A percentile compares a stretch with the other conserved stretches of the same genome.
Conservation (phyloP, 768 basidiomycete genomes). For the Sarcodon sp. region DNA sequence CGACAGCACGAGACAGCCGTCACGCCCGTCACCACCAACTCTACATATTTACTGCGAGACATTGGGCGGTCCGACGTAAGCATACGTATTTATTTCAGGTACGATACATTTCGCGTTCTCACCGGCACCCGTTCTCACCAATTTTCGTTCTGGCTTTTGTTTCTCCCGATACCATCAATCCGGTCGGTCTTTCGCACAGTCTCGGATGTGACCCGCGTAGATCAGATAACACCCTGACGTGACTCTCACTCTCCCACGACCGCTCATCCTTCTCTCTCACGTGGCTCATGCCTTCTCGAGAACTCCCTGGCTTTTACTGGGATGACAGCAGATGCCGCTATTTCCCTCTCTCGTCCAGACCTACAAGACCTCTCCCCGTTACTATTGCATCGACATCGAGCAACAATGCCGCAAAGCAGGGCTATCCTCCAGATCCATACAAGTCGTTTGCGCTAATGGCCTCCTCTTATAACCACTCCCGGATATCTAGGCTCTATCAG, state of each 20-base stretch:
- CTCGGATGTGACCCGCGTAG: no score
- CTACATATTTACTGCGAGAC: no score
- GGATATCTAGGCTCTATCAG: not conserved
- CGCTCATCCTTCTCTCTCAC: not conserved
- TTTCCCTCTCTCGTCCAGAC: constrained; percentile 14
- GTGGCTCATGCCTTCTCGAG: constrained; percentile 6
- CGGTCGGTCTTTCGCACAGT: no score
- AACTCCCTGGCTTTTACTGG: constrained; percentile 21
- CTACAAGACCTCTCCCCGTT: not conserved
- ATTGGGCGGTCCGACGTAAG: no score
- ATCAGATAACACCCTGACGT: not conserved
- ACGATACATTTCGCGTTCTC: no score
- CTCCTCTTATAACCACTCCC: not conserved
- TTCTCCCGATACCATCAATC: no score
- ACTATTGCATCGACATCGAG: not conserved
- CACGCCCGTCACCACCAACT: no score
- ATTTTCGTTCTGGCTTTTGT: no score
- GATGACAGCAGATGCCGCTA: constrained; percentile 17
- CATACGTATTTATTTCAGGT: no score
- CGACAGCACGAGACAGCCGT: no score
- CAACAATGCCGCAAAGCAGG: not conserved
- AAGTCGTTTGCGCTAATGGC: not conserved
- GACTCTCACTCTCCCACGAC: not conserved
- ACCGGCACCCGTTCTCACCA: no score
- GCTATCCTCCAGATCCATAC: not conserved